Base-by-base conservation (phyloP, 2,329 filamentous ascomycete species). In the Metarhizium rileyi region DNA sequence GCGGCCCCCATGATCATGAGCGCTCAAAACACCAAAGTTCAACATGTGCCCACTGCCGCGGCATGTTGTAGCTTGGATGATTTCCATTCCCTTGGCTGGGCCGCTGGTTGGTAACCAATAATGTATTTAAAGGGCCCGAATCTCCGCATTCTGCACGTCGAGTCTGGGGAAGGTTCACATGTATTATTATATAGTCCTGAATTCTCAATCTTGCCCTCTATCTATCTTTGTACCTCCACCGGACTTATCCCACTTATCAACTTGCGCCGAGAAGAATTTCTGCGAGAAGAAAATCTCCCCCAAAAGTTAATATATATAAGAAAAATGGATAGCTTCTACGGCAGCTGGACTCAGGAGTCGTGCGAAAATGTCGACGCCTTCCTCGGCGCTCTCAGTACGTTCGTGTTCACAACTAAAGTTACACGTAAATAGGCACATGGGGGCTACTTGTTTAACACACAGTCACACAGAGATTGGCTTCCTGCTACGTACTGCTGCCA, bases 261-360 rank as follows among this genome's bases (percentile, higher is more conserved):
- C 27, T 16, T 36, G 16, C n/a, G n/a, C n/a, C n/a, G n/a, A n/a
- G n/a, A n/a, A n/a, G n/a, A n/a, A n/a, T n/a, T n/a, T n/a, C n/a
- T n/a, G n/a, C n/a, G n/a, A n/a, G n/a, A n/a, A n/a, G n/a, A n/a
- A n/a, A n/a, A n/a, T n/a, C n/a, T n/a, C 14, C 5, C 14, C 6
- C 10, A 36, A 36, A 36, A 40, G 7, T 8, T 14, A 7, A 4
- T 16, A 47, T 18, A 27, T 14, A 6, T 8, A 35, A 5, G 7
- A 14, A 40, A 47, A 28, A 47, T 47, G 45, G 45, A 47, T 10
- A 23, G 20, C 8, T 47, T 47, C 20, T 36, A 47, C 22, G 45
- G 45, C 35, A 38, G n/a, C 12, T 47, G 45, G 45, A 47, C 45
- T 23, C 45, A 47, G 23, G 45, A 47, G 45, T 40, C 45, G 20